A percentile compares a stretch with the other conserved stretches of the same genome.
Conservation (phyloP, 306 rosid genomes). For the Betula pendula region DNA sequence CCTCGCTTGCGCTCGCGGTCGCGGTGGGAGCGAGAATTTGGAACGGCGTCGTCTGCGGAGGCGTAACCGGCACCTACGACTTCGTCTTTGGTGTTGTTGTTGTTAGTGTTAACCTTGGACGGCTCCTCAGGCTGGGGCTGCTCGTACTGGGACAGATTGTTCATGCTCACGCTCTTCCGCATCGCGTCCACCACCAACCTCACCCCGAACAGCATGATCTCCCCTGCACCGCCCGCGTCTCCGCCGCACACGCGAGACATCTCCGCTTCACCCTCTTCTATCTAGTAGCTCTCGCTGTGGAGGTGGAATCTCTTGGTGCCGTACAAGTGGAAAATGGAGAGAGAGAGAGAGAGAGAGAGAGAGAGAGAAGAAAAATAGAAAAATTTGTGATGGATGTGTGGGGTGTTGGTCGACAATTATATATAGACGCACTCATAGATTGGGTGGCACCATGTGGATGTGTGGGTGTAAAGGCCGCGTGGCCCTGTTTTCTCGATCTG, state of each 20-base stretch:
- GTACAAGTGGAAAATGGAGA: neutral
- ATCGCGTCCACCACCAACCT: constrained; percentile 90
- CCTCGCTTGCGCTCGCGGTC: constrained; percentile 99
- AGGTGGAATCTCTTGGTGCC: neutral
- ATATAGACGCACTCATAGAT: neutral
- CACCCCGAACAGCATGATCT: constrained; percentile 90
- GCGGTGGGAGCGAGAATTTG: constrained; percentile 61
- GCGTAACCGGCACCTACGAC: constrained; percentile 58
- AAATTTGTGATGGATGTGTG: no score
- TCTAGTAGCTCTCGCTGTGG: neutral
- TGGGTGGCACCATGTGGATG: constrained; percentile 4
- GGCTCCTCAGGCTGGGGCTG: constrained; percentile 43
- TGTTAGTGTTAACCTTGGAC: constrained; percentile 15
- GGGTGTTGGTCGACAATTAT: neutral
- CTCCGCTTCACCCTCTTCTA: neutral
- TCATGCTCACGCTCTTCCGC: constrained; percentile 97
- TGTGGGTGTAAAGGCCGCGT: constrained; percentile 9
- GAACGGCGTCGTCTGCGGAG: constrained; percentile 84
- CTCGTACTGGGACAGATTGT: constrained; percentile 89
- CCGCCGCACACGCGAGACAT: neutral
- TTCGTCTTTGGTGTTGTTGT: constrained; percentile 41
- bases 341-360: neutral
- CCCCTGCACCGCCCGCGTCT: constrained; percentile 40
- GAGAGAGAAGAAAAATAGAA: no score
- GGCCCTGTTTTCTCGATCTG: neutral